Evolutionary conservation across 371 early-diverging fungal genomes (phyloP).

Genomic region (Chytridiales sp.): DNA sequence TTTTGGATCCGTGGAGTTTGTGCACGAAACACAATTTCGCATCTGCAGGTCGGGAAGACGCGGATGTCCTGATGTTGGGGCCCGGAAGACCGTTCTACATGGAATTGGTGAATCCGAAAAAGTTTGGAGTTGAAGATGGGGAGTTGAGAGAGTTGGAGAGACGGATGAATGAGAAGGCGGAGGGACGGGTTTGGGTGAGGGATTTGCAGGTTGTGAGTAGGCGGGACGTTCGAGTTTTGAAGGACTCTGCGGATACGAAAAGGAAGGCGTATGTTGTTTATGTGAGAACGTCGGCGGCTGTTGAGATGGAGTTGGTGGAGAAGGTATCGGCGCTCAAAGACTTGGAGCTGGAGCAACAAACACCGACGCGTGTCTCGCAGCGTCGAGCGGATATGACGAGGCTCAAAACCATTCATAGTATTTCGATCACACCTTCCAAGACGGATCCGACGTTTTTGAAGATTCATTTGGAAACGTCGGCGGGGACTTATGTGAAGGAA

Average conservation of each 20-base stretch:
- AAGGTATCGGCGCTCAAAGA: conserved; percentile 29
- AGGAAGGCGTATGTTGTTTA: conserved; percentile 69
- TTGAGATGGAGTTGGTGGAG: conserved; percentile 14
- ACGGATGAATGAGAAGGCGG: conserved; percentile 50
- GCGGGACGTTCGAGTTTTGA: conserved; percentile 59
- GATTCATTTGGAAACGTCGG: conserved; percentile 78
- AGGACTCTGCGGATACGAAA: conserved; percentile 81
- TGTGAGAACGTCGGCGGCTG: conserved; percentile 27
- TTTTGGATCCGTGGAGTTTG: conserved; percentile 40
- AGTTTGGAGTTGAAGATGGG: conserved; percentile 25
- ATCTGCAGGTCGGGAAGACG: conserved; percentile 94
- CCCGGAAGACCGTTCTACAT: conserved; percentile 92
- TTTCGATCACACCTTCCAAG: conserved; percentile 31
- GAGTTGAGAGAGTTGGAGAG: conserved; percentile 56
- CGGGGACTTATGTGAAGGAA: conserved; percentile 99
- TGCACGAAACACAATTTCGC: conserved; percentile 69
- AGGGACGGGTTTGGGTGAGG: conserved; percentile 40
- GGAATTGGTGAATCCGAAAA: conserved; percentile 80
- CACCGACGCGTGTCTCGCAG: conserved; percentile 93
- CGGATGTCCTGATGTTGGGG: conserved; percentile 95
- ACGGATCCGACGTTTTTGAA: neutral
- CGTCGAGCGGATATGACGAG: conserved; percentile 76
- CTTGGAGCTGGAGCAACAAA: conserved; percentile 80
- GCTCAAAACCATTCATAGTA: conserved; percentile 55
- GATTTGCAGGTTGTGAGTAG: conserved; percentile 41